phyloP scores from a whole-genome alignment of 805 yeast species.

The Ogataea zsoltii region DNA sequence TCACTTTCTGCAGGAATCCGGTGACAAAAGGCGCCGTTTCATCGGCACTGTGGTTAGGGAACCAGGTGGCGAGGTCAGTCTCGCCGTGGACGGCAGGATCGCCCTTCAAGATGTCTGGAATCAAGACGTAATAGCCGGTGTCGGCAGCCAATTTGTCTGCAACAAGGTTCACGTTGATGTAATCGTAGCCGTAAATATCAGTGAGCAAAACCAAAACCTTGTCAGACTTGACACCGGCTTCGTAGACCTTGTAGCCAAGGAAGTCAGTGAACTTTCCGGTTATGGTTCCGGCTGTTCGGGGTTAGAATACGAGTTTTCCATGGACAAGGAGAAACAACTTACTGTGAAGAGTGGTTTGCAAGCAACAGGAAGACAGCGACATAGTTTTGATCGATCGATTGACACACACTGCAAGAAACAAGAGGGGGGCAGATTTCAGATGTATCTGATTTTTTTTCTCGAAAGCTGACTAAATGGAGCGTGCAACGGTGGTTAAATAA shows the following conservation, averaged over 20 bases:
- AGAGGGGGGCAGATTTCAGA: too few relatives aligned
- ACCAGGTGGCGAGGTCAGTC: constrained; percentile 46
- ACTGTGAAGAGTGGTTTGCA: constrained; percentile 28
- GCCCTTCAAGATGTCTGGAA: constrained; percentile 74
- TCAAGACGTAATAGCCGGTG: constrained; percentile 60
- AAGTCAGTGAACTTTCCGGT: constrained; percentile 43
- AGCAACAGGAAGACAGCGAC: constrained; percentile 13
- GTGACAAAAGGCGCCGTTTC: constrained; percentile 49
- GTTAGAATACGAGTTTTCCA: constrained; percentile 16
- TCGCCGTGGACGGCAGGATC: constrained; percentile 43
- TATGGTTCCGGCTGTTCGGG: constrained; percentile 37
- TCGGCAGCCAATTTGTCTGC: constrained; percentile 65
- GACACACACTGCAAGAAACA: too few relatives aligned
- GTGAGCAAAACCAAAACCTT: constrained; percentile 62
- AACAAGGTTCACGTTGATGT: constrained; percentile 56
- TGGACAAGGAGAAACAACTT: constrained; percentile 27
- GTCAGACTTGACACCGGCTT: constrained; percentile 47
- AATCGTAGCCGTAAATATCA: constrained; percentile 67
- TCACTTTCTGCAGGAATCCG: constrained; percentile 46
- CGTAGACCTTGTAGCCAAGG: constrained; percentile 47
- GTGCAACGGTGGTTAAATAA: too few relatives aligned
- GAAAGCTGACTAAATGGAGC: too few relatives aligned
- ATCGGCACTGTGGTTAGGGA: constrained; percentile 35
- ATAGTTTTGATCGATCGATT: constrained; percentile 3
- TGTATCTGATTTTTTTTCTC: too few relatives aligned